Percentiles rank a stretch among this genome's conserved stretches.
Conservation (phyloP, 108 stramenopile species). For the Skeletonema costatum region DNA sequence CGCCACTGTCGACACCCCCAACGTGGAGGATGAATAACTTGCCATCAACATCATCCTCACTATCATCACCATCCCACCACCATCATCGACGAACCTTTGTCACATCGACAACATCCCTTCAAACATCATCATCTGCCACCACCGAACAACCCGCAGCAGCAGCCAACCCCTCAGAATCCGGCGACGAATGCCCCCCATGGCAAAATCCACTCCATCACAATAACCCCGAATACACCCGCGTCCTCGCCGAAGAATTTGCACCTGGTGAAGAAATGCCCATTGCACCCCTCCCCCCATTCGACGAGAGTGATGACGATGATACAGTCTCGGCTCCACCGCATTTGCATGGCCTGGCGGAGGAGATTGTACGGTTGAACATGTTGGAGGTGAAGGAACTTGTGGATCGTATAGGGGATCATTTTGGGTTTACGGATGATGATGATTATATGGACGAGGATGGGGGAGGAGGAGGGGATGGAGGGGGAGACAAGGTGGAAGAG, state of each 20-base stretch:
- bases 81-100: not conserved
- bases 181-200: conserved; percentile 60
- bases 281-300: conserved; percentile 68
- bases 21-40: not conserved
- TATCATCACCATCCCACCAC: not conserved
- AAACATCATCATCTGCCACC: not conserved
- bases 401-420: conserved; percentile 74
- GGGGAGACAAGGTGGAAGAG: conserved; percentile 42
- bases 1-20: not conserved
- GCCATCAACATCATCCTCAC: not conserved
- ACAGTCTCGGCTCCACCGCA: conserved; percentile 56
- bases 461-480: conserved; percentile 46
- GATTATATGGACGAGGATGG: conserved; percentile 33
- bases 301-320: conserved; percentile 21
- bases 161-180: too few species aligned
- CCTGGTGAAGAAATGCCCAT: conserved; percentile 68
- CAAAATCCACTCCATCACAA: conserved; percentile 83
- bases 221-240: conserved; percentile 49
- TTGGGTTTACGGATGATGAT: conserved; percentile 73
- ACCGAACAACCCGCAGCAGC: not conserved
- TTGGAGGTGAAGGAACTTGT: conserved; percentile 78
- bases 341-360: conserved; percentile 66
- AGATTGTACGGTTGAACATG: conserved; percentile 72
- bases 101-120: not conserved
- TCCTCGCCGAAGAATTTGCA: conserved; percentile 64